These are phyloP conservation scores for Tuber microsphaerosporum DNA, from an alignment of 495 filamentous ascomycete species.

Conservation along the genomic window DNA sequence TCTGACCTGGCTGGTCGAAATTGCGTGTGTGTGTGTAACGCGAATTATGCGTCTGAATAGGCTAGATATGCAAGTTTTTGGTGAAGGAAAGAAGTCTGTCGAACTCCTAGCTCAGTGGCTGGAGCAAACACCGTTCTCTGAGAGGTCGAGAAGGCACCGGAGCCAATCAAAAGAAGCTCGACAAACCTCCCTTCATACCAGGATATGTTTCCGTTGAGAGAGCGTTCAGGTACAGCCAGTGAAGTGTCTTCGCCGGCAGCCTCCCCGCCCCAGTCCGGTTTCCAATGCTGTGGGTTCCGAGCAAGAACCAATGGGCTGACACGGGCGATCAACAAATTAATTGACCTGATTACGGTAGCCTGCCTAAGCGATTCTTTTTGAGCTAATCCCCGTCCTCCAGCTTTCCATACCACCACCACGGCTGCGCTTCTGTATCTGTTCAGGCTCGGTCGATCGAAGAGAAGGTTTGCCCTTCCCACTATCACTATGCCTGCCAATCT, in stretches of 20 bases:
- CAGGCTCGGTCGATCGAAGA: neutral
- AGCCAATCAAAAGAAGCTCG: too few relatives aligned
- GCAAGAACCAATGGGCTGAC: neutral
- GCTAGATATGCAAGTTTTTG: too few relatives aligned
- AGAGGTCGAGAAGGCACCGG: too few relatives aligned
- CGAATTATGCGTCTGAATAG: too few relatives aligned
- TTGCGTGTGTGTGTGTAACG: too few relatives aligned
- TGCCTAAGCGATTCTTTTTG: neutral
- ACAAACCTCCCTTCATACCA: too few relatives aligned
- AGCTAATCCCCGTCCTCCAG: neutral
- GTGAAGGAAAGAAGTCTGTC: too few relatives aligned
- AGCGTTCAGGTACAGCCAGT: neutral
- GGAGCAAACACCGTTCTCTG: too few relatives aligned
- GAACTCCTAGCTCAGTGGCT: too few relatives aligned
- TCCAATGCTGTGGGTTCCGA: neutral
- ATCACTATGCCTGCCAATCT: conserved; percentile 23
- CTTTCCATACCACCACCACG: neutral
- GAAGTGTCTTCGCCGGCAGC: neutral
- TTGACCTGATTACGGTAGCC: neutral
- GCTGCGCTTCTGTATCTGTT: neutral
- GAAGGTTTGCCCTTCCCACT: conserved; percentile 14
- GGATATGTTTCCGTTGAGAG: neutral
- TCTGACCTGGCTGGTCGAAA: too few relatives aligned
- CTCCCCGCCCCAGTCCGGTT: neutral
- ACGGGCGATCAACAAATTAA: neutral